phyloP scores from a whole-genome alignment of 2,329 filamentous ascomycete genomes.

The Nigrograna mackinnonii region DNA sequence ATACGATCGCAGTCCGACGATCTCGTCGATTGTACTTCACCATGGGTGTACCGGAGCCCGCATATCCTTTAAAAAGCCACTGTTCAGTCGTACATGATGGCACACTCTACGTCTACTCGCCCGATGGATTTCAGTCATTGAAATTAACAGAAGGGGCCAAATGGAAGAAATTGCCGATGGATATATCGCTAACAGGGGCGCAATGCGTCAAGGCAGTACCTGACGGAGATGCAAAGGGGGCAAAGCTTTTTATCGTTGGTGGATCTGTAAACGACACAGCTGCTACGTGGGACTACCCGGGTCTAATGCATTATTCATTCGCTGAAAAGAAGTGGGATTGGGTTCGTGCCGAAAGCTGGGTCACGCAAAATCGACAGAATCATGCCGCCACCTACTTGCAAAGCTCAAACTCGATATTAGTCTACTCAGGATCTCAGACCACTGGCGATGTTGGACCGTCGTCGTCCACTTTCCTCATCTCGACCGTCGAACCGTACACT shows the following conservation, averaged over 20 bases:
- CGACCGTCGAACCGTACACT: slow-evolving; percentile 65
- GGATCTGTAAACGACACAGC: slow-evolving; percentile 54
- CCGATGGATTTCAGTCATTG: slow-evolving; percentile 75
- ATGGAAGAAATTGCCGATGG: slow-evolving; percentile 70
- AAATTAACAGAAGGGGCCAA: slow-evolving; percentile 67
- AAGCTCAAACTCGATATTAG: slow-evolving; percentile 70
- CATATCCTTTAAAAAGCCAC: slow-evolving; percentile 70
- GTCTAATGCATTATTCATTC: slow-evolving; percentile 73
- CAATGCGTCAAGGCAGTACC: slow-evolving; percentile 75
- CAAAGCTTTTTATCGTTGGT: slow-evolving; percentile 80
- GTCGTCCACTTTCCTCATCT: slow-evolving; percentile 75
- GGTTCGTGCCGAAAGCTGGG: slow-evolving; percentile 52
- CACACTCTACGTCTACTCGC: slow-evolving; percentile 82
- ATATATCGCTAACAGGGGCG: slow-evolving; percentile 72
- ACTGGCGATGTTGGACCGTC: slow-evolving; percentile 60
- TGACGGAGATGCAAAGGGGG: slow-evolving; percentile 57
- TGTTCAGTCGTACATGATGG: slow-evolving; percentile 83
- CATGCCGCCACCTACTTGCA: slow-evolving; percentile 79
- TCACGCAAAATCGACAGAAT: slow-evolving; percentile 69
- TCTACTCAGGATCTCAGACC: slow-evolving; percentile 77
- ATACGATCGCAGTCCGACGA: too few relatives aligned
- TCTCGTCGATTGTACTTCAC: slow-evolving; percentile 13
- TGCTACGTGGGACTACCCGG: slow-evolving; percentile 61
- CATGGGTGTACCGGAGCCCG: slow-evolving; percentile 76
- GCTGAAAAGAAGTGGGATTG: slow-evolving; percentile 61